phyloP scores from a whole-genome alignment of 2,329 filamentous ascomycete genomes.

The Fusarium floridanum region DNA sequence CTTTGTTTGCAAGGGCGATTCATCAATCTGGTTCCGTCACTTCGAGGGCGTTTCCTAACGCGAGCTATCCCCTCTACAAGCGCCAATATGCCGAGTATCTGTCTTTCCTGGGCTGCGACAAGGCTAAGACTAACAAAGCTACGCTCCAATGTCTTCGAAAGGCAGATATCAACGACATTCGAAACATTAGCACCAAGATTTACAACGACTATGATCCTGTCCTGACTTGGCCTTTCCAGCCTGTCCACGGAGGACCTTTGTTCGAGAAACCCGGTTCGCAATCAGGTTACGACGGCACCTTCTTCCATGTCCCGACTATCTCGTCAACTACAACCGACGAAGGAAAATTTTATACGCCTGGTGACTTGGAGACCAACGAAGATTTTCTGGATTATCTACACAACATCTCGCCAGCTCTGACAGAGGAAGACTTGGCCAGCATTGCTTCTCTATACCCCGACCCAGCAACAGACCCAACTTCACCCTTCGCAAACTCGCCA shows the following conservation, averaged over 20 bases:
- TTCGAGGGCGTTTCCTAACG: conserved; percentile 53
- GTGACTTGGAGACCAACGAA: conserved; percentile 51
- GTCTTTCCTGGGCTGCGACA: conserved; percentile 47
- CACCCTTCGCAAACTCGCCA: conserved; percentile 53
- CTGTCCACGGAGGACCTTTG: conserved; percentile 58
- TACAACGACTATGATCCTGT: conserved; percentile 54
- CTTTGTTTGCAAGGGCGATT: conserved; percentile 51
- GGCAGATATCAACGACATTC: conserved; percentile 53
- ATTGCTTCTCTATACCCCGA: conserved; percentile 53
- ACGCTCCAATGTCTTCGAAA: conserved; percentile 55
- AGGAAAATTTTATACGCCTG: conserved; percentile 51
- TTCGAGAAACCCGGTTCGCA: conserved; percentile 61
- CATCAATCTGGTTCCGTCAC: conserved; percentile 56
- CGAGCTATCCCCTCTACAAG: conserved; percentile 50
- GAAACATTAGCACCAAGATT: conserved; percentile 53
- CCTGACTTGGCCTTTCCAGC: conserved; percentile 64
- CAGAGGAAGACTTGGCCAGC: conserved; percentile 45
- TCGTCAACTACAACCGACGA: conserved; percentile 55
- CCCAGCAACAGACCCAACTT: conserved; percentile 48
- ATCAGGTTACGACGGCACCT: conserved; percentile 53
- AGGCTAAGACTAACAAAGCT: conserved; percentile 43
- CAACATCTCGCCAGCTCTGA: conserved; percentile 51
- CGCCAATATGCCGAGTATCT: conserved; percentile 50
- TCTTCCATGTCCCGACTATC: conserved; percentile 54
- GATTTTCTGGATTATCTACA: conserved; percentile 54